Percentiles rank a stretch among this genome's conserved stretches.
phyloP scores from a whole-genome alignment of 257 asterid species.

The Forsythia viridissima region DNA sequence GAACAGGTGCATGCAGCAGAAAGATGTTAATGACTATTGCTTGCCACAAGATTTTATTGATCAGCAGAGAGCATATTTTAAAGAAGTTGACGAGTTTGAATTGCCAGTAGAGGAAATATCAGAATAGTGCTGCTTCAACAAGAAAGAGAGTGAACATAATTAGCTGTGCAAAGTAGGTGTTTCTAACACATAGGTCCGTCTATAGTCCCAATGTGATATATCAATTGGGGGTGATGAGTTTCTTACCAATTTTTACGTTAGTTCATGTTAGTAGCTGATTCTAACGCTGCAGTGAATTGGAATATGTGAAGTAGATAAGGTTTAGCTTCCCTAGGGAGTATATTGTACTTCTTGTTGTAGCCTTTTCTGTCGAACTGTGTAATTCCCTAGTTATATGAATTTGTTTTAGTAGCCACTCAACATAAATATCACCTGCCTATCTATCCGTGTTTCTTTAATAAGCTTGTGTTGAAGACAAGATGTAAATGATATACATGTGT shows the following conservation, averaged over 20 bases:
- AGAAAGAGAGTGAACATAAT: constrained; percentile 11
- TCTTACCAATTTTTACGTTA: neutral
- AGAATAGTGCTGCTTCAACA: constrained; percentile 37
- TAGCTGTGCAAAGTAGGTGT: constrained; percentile 14
- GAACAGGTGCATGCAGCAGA: constrained; percentile 36
- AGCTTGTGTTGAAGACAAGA: neutral
- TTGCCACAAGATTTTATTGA: constrained; percentile 56
- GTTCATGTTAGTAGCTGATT: neutral
- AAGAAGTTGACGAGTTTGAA: constrained; percentile 75
- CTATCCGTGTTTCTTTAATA: neutral
- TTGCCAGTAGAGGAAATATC: constrained; percentile 70
- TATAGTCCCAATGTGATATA: constrained; percentile 35
- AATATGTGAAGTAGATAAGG: neutral
- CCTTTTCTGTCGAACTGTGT: neutral
- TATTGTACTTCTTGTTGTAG: neutral
- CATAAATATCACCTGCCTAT: neutral
- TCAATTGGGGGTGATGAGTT: neutral
- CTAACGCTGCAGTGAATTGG: neutral
- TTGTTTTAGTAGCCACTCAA: constrained; percentile 1
- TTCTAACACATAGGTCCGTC: constrained; percentile 24
- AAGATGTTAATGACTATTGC: constrained; percentile 19
- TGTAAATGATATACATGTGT: too few species aligned
- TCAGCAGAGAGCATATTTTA: constrained; percentile 63
- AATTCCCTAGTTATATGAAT: neutral
- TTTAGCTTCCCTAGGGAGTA: neutral